Evolutionary conservation across 116 monocot genomes (phyloP).

Genomic region (Dioscorea cayenensis): DNA sequence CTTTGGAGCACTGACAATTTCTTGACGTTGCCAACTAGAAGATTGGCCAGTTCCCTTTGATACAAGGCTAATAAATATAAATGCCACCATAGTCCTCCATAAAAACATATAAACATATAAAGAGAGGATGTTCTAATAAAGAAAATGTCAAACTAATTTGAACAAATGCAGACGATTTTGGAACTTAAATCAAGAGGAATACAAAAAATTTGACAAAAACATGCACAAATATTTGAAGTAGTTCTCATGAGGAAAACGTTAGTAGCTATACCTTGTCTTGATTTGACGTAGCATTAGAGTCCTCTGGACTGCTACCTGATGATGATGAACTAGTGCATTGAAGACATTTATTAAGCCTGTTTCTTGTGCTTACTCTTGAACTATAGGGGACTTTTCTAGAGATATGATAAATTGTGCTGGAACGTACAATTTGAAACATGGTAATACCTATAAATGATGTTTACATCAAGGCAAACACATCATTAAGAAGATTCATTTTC

Average conservation of each 20-base stretch:
- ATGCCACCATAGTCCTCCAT: too few relatives aligned
- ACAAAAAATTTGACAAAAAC: not conserved
- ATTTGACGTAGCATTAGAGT: slow-evolving; percentile 11
- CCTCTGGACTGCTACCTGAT: slow-evolving; percentile 18
- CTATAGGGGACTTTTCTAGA: slow-evolving; percentile 13
- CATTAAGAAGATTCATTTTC: too few relatives aligned
- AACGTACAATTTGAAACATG: not conserved
- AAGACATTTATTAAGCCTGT: slow-evolving; percentile 4
- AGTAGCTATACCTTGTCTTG: slow-evolving; percentile 30
- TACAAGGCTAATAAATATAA: too few relatives aligned
- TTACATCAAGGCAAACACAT: not conserved
- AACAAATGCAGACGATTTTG: not conserved
- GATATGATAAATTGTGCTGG: slow-evolving; percentile 4
- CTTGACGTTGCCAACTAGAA: too few relatives aligned
- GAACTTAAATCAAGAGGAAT: not conserved
- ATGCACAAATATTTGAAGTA: not conserved
- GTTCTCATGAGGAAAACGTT: not conserved
- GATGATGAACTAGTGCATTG: slow-evolving; percentile 37
- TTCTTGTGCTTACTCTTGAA: slow-evolving; percentile 9
- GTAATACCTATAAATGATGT: not conserved
- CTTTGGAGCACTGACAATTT: too few relatives aligned
- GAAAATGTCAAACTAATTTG: not conserved
- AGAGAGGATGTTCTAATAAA: not conserved
- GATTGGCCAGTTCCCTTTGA: too few relatives aligned
- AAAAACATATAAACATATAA: too few relatives aligned